phyloP scores from a whole-genome alignment of 345 rosid species.

The Populus nigra region DNA sequence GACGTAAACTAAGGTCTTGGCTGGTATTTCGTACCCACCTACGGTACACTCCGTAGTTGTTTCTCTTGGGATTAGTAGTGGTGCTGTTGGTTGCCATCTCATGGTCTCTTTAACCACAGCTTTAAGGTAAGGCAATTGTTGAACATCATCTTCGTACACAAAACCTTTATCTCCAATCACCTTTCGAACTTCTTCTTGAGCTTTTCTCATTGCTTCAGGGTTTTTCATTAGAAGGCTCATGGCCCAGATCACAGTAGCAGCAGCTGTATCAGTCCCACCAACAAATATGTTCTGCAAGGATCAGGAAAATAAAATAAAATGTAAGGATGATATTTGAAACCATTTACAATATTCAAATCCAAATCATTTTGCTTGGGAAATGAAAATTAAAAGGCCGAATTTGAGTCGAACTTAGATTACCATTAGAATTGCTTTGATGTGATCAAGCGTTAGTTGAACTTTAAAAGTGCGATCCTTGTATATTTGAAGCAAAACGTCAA shows the following conservation, averaged over 20 bases:
- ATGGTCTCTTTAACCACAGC: not conserved
- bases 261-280: not conserved
- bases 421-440: slow-evolving; percentile 53
- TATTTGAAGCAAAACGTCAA: slow-evolving; percentile 39
- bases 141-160: slow-evolving; percentile 4
- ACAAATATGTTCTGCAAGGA: not conserved
- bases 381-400: not conserved
- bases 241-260: not conserved
- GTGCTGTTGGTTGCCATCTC: slow-evolving; percentile 1
- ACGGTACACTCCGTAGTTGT: too few relatives aligned
- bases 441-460: slow-evolving; percentile 35
- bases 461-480: slow-evolving; percentile 21
- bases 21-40: not conserved
- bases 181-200: not conserved
- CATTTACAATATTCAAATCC: too few relatives aligned
- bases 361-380: too few relatives aligned
- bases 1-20: not conserved
- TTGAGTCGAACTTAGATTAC: slow-evolving; percentile 15
- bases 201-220: not conserved
- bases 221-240: not conserved
- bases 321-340: too few relatives aligned
- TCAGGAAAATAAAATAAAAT: too few relatives aligned
- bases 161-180: not conserved
- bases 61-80: not conserved
- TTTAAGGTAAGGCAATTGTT: not conserved